Percentiles rank a stretch among this genome's conserved stretches.
Conservation (phyloP, 108 stramenopile species). For the Cyclotella cryptica region DNA sequence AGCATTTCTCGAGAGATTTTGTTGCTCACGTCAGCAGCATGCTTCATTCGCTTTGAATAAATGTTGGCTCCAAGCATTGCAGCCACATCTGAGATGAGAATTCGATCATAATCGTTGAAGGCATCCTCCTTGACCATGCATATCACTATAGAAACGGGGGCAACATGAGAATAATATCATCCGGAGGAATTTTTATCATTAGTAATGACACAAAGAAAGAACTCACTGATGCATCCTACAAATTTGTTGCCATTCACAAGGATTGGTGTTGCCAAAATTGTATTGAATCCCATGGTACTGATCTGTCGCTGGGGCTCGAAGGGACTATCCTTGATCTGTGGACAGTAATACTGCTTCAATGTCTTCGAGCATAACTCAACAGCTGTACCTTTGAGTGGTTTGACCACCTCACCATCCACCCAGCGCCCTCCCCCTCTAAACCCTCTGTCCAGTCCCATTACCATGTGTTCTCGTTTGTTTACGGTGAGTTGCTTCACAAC, state of each 20-base stretch:
- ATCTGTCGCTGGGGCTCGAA: constrained; percentile 27
- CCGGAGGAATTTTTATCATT: too few relatives aligned
- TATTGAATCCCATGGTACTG: constrained; percentile 21
- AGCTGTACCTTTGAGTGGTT: constrained; percentile 27
- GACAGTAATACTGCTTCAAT: constrained; percentile 34
- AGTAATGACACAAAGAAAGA: too few relatives aligned
- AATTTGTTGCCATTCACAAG: constrained; percentile 40
- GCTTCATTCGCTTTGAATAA: constrained; percentile 39
- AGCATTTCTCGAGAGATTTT: constrained; percentile 45
- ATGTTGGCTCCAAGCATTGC: constrained; percentile 35
- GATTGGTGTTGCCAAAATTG: constrained; percentile 37
- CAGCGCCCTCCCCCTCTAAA: constrained; percentile 4
- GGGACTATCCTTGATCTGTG: constrained; percentile 18
- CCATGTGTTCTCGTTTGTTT: constrained; percentile 15
- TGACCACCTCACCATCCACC: constrained; percentile 30
- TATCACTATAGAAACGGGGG: not conserved
- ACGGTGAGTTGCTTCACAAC: constrained; percentile 29
- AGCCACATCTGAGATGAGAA: constrained; percentile 47
- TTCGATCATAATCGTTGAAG: constrained; percentile 30
- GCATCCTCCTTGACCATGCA: constrained; percentile 38
- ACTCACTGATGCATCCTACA: constrained; percentile 20
- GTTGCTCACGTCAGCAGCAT: constrained; percentile 31
- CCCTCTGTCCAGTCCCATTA: constrained; percentile 22
- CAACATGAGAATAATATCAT: too few relatives aligned
- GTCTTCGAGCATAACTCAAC: constrained; percentile 20